These are phyloP conservation scores for Infundibulicybe gibba DNA, from an alignment of 768 basidiomycete species.

Conservation along the genomic window DNA sequence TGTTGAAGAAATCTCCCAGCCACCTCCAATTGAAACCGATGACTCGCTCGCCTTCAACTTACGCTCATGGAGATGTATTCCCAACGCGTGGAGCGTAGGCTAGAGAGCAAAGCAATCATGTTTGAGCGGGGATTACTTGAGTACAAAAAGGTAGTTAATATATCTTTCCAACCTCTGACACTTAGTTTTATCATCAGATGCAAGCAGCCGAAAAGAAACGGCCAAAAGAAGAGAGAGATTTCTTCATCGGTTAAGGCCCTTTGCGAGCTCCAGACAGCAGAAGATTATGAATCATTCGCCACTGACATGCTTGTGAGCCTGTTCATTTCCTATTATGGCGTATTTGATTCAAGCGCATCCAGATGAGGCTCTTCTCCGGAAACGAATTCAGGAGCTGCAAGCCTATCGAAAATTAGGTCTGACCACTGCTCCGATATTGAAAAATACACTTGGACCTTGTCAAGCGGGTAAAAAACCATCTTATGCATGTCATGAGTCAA, in stretches of 20 bases:
- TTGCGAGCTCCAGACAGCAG: slow-evolving; percentile 85
- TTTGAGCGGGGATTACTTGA: slow-evolving; percentile 90
- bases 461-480: slow-evolving; percentile 56
- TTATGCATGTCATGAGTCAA: not conserved
- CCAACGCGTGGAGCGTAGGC: slow-evolving; percentile 81
- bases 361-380: slow-evolving; percentile 89
- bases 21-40: slow-evolving; percentile 78
- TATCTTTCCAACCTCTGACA: not conserved
- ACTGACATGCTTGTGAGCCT: slow-evolving; percentile 86
- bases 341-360: slow-evolving; percentile 4
- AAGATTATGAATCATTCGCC: slow-evolving; percentile 86
- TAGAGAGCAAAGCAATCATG: slow-evolving; percentile 84
- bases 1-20: slow-evolving; percentile 62
- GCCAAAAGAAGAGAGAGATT: slow-evolving; percentile 87
- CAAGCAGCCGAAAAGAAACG: slow-evolving; percentile 90
- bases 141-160: slow-evolving; percentile 81
- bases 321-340: not conserved
- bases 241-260: slow-evolving; percentile 83
- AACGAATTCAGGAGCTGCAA: slow-evolving; percentile 88
- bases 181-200: slow-evolving; percentile 50
- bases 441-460: slow-evolving; percentile 72
- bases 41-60: slow-evolving; percentile 87
- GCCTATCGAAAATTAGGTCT: slow-evolving; percentile 86
- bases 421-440: slow-evolving; percentile 83
- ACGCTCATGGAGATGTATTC: slow-evolving; percentile 88